These are phyloP conservation scores for Colletotrichum cordylinicola DNA, from an alignment of 2,329 filamentous ascomycete genomes.

Conservation along the genomic window DNA sequence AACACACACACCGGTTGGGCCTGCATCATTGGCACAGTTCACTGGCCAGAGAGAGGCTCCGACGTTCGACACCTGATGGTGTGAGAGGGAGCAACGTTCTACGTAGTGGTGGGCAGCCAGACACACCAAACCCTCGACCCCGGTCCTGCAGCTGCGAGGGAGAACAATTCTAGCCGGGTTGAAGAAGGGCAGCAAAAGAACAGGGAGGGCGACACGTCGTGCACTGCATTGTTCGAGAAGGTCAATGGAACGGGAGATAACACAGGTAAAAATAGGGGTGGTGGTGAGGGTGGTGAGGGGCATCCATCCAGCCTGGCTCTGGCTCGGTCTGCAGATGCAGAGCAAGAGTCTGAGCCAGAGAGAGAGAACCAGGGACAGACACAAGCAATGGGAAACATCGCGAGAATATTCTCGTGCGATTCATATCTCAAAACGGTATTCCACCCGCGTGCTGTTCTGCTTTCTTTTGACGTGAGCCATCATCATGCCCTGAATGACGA, in stretches of 20 bases:
- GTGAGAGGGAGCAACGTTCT: neutral
- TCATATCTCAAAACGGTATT: neutral
- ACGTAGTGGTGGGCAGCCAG: neutral
- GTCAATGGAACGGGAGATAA: slow-evolving; percentile 1
- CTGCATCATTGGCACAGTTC: neutral
- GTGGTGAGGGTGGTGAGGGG: neutral
- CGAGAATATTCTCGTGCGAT: neutral
- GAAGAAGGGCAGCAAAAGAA: neutral
- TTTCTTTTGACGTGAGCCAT: neutral
- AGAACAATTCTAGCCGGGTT: neutral
- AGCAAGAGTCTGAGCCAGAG: neutral
- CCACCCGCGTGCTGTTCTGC: neutral
- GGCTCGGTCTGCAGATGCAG: neutral
- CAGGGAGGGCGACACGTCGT: neutral
- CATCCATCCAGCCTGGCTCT: neutral
- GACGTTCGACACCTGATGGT: neutral
- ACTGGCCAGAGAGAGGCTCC: neutral
- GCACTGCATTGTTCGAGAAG: slow-evolving; percentile 21
- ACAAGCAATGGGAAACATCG: neutral
- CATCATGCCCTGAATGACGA: slow-evolving; percentile 11
- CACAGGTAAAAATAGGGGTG: neutral
- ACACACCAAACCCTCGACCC: neutral
- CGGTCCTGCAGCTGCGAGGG: neutral
- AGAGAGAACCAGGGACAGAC: neutral
- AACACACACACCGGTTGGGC: neutral